Conservation (phyloP, 208 protist species). For the Naegleria fowleri region DNA sequence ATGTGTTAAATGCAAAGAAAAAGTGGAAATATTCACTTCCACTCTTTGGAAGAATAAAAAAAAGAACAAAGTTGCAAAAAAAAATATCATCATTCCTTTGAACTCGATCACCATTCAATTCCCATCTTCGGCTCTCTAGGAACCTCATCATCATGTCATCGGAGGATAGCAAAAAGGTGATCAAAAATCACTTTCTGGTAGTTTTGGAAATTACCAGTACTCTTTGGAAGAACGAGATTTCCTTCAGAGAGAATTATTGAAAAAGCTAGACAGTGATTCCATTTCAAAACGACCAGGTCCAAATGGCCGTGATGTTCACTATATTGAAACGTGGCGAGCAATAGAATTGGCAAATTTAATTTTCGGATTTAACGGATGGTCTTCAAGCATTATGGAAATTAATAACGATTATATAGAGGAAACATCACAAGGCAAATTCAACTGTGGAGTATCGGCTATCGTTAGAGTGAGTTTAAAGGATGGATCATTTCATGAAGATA, state of each 20-base stretch:
- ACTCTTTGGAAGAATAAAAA: too few species aligned
- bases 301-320: slow-evolving; percentile 18
- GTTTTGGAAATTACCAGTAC: neutral
- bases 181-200: neutral
- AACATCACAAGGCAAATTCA: slow-evolving; percentile 34
- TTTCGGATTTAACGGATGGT: slow-evolving; percentile 61
- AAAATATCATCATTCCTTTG: too few species aligned
- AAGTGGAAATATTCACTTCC: too few species aligned
- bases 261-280: neutral
- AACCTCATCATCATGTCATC: too few species aligned
- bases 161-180: too few species aligned
- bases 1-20: too few species aligned
- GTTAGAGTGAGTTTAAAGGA: slow-evolving; percentile 55
- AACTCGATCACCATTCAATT: too few species aligned
- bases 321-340: slow-evolving; percentile 53
- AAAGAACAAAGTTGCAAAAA: too few species aligned
- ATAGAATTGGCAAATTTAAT: slow-evolving; percentile 54
- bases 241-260: neutral
- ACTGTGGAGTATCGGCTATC: slow-evolving; percentile 43
- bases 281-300: slow-evolving; percentile 4
- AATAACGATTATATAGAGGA: slow-evolving; percentile 46
- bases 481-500: slow-evolving; percentile 55
- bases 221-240: neutral
- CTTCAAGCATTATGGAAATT: slow-evolving; percentile 45
- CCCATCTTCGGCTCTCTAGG: too few species aligned